These are phyloP conservation scores for Mallotus nudiflorus DNA, from an alignment of 345 rosid genomes.

Conservation along the genomic window DNA sequence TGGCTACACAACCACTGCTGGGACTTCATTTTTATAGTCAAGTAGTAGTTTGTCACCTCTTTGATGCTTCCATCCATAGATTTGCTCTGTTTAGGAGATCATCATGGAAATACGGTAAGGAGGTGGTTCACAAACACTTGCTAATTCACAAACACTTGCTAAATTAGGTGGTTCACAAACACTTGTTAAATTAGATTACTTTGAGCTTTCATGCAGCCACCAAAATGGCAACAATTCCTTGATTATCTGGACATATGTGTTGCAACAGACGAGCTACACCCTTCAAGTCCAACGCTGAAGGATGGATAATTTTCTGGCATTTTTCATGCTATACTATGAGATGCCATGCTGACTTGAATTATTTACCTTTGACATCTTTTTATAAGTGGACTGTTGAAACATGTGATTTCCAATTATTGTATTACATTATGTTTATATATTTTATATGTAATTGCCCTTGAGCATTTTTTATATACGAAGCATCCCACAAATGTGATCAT, in stretches of 20 bases:
- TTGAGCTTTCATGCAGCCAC: neutral
- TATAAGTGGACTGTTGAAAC: neutral
- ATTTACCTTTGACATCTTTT: neutral
- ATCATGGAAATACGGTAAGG: neutral
- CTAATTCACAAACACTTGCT: too few species aligned
- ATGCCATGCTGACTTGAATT: too few species aligned
- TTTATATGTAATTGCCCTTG: neutral
- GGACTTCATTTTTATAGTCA: too few species aligned
- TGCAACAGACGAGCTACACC: neutral
- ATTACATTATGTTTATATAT: neutral
- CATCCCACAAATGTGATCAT: neutral
- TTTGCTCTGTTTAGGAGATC: neutral
- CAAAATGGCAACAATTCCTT: neutral
- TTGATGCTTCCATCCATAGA: neutral
- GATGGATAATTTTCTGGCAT: neutral
- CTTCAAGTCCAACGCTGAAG: neutral
- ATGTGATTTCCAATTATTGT: neutral
- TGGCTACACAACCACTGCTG: too few species aligned
- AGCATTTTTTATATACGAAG: neutral
- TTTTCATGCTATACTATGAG: slow-evolving; percentile 11
- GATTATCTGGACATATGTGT: neutral
- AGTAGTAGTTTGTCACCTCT: too few species aligned
- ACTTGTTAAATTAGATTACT: too few species aligned
- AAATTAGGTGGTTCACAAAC: neutral
- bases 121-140: neutral